These are phyloP conservation scores for Stylonectria norvegica DNA, from an alignment of 2,329 filamentous ascomycete genomes.

Conservation along the genomic window DNA sequence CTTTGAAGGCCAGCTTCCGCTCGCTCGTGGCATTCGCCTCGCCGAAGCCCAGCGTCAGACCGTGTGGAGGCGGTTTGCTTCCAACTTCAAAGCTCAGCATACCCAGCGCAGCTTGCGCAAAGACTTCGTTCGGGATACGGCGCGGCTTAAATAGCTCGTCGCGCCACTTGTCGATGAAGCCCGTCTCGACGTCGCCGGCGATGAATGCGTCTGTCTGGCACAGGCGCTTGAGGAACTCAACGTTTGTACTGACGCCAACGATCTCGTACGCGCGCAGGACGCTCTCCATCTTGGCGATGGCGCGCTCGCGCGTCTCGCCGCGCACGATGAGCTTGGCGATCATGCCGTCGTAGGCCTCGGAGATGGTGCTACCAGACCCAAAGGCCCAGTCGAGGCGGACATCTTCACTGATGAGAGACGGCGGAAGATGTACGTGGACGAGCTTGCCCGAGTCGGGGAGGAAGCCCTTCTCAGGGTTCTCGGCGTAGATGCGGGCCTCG, in stretches of 20 bases:
- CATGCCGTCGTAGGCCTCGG: conserved; percentile 97
- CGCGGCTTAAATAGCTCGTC: conserved; percentile 70
- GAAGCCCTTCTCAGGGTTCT: conserved; percentile 88
- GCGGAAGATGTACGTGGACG: conserved; percentile 75
- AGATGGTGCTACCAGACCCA: conserved; percentile 84
- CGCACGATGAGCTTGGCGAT: conserved; percentile 96
- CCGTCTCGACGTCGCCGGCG: conserved; percentile 85
- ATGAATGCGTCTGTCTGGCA: conserved; percentile 81
- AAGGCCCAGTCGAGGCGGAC: conserved; percentile 94
- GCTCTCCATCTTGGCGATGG: conserved; percentile 75
- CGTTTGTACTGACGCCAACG: conserved; percentile 88
- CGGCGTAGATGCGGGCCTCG: conserved; percentile 94
- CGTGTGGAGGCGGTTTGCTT: conserved; percentile 42
- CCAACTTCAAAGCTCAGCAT: conserved; percentile 54
- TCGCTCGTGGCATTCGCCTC: conserved; percentile 38
- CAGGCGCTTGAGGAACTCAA: conserved; percentile 90
- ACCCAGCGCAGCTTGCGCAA: conserved; percentile 82
- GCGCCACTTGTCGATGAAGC: conserved; percentile 88
- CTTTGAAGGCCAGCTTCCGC: conserved; percentile 50
- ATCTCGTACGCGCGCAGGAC: conserved; percentile 89
- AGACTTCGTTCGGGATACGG: conserved; percentile 65
- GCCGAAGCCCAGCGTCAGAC: conserved; percentile 54
- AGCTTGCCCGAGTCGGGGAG: conserved; percentile 90
- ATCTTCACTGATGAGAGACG: conserved; percentile 54
- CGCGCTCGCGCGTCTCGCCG: conserved; percentile 71